Evolutionary conservation across 495 filamentous ascomycete species (phyloP), one percentile per base, ranked within the genome.

Genomic region (Tuber brumale): DNA sequence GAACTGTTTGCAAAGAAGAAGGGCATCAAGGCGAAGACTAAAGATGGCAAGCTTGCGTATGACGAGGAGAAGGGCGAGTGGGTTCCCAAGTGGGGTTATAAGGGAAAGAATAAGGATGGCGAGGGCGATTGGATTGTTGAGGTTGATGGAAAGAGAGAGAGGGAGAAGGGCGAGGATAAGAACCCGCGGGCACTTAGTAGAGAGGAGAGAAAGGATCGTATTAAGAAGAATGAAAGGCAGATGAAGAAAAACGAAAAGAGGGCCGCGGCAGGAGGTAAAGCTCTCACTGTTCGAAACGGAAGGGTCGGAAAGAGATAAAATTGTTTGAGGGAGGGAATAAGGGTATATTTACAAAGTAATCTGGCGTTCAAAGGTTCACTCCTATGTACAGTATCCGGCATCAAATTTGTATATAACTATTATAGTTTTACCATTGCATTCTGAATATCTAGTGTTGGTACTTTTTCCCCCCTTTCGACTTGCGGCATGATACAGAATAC

Each of bases 61-160:
- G 92, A 97, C 84, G 93, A 97, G 85, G 89, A 85, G 73, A 93
- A 87, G 41, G 92, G 92, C 70, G 92, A 96, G 83, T 97, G 92
- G 91, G 92, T 94, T 75, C 91, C 93, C 70, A 91, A 91, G 84
- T 99, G 94, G 93, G 95, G 95, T 1, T 97, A 96, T 85, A 93
- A 94, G 86, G 96, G 94, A 70, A 92, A 91, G 84, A 95, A 95
- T 84, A 93, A 94, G 88, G 89, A 89, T 21, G 89, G 87, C 0
- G 91, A 93, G 80, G 84, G 87, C 70, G 89, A 94, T 79, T 95
- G 94, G 91, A 86, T 97, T 81, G 93, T 98, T 42, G 96, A 98
- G 88, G 90, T 97, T 43, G 90, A 94, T 82, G 89, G 91, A 85
- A 90, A 91, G 86, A 91, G 90, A 84, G 91, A 91, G 83, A 86